phyloP scores from a whole-genome alignment of 192 early-diverging fungal species.

The Entomortierella beljakovae region DNA sequence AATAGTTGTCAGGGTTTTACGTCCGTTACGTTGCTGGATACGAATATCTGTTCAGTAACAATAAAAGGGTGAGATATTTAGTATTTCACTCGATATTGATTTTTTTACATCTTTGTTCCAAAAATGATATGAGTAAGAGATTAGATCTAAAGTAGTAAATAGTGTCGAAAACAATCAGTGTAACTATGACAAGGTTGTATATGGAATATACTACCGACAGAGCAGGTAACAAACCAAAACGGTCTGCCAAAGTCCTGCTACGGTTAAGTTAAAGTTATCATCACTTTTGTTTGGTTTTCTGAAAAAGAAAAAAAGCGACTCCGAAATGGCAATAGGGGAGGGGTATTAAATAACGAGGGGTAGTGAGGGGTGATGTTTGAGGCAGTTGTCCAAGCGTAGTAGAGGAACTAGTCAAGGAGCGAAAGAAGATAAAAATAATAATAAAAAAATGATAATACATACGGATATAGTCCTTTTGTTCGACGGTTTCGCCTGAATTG shows the following conservation, averaged over 20 bases:
- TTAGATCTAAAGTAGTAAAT: not conserved
- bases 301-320: not conserved
- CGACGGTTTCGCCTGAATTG: slow-evolving; percentile 52
- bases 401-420: not conserved
- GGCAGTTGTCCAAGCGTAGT: too few species aligned
- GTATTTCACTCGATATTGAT: not conserved
- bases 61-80: not conserved
- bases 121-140: too few species aligned
- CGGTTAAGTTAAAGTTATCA: slow-evolving; percentile 36
- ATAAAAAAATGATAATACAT: slow-evolving; percentile 27
- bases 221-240: slow-evolving; percentile 51
- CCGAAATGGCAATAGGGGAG: too few species aligned
- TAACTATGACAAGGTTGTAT: slow-evolving; percentile 51
- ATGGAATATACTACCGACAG: slow-evolving; percentile 43
- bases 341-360: too few species aligned
- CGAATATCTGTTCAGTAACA: slow-evolving; percentile 85
- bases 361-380: too few species aligned
- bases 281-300: slow-evolving; percentile 33
- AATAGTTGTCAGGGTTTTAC: slow-evolving; percentile 96
- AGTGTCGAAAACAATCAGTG: slow-evolving; percentile 25
- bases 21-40: slow-evolving; percentile 96
- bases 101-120: not conserved
- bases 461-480: slow-evolving; percentile 62
- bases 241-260: slow-evolving; percentile 44
- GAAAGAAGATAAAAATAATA: not conserved